phyloP scores from a whole-genome alignment of 306 rosid species.

The Parietaria judaica region DNA sequence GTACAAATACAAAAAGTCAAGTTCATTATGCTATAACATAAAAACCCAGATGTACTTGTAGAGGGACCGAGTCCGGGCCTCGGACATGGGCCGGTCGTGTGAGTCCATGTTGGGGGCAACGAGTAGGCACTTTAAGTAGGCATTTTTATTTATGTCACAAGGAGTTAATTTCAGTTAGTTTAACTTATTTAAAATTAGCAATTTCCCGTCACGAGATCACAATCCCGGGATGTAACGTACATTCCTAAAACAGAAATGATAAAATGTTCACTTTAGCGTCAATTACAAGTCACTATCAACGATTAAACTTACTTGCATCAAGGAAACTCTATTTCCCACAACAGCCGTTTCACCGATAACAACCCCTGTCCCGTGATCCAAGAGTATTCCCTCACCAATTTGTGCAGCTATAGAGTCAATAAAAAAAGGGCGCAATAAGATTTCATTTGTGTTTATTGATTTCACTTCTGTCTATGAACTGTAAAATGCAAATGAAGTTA shows the following conservation, averaged over 20 bases:
- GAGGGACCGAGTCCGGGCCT: too few species aligned
- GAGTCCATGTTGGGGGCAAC: too few species aligned
- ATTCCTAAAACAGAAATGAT: neutral
- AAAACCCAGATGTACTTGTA: too few species aligned
- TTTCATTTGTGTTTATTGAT: neutral
- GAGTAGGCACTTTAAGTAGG: too few species aligned
- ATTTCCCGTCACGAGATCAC: too few species aligned
- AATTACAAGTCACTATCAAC: neutral
- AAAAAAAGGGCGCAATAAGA: neutral
- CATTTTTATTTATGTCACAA: too few species aligned
- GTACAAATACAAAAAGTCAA: neutral
- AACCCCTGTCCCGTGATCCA: constrained; percentile 93
- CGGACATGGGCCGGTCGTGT: too few species aligned
- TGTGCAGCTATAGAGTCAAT: constrained; percentile 50
- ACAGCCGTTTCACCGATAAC: constrained; percentile 98
- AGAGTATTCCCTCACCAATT: constrained; percentile 91
- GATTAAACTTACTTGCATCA: constrained; percentile 75
- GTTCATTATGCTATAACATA: neutral
- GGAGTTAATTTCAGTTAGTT: too few species aligned
- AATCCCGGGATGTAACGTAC: too few species aligned
- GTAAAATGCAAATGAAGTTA: constrained; percentile 28
- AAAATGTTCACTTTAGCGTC: neutral
- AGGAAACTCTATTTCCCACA: constrained; percentile 86
- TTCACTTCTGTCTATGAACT: neutral
- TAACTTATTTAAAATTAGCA: too few species aligned